Base-by-base conservation (phyloP, 2,329 filamentous ascomycete species). In the Neodidymelliopsis sp. region DNA sequence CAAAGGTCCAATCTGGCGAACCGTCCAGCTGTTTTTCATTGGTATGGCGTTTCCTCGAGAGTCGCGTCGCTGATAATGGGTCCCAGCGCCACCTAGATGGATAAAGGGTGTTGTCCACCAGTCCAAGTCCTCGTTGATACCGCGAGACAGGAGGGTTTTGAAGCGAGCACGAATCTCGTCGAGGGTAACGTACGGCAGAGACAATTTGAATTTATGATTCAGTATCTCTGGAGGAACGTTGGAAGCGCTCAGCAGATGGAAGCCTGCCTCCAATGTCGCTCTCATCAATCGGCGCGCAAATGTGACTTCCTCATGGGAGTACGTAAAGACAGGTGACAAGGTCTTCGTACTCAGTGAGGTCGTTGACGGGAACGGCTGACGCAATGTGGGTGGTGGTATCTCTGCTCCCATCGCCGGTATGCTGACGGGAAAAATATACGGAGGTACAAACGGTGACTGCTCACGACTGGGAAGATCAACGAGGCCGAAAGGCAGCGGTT, bases 231-330 rank as follows among this genome's bases (percentile, higher is more conserved):
- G 70, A 6, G 53, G 58, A 20, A 62, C 39, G 53, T 63, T 39
- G 20, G 64, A 48, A 0, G 81, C 77, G 36, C 82, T 79, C 2
- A 89, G 76, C 1, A 92, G 72, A 2, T 76, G 73, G 47, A 85
- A 82, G 0, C 80, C 88, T 19, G 78, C 73, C 70, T 95, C 89
- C 1, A 86, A 59, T 2, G 84, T 79, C 42, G 78, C 78, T 30
- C 90, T 83, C 37, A 90, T 87, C 4, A 95, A 75, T 4, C 87
- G 81, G 6, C 89, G 83, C 9, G 85, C 84, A 59, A 95, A 92
- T 1, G 81, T 85, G 1, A 77, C 74, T 67, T 92, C 89, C 19
- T 83, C 77, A 47, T 82, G 80, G 8, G 84, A 79, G 65, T 86
- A 86, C 0, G 84, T 84, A 16, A 68, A 74, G 0, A 83, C 81